Base-by-base conservation (phyloP, 495 filamentous ascomycete genomes). In the Penicillium lividum region DNA sequence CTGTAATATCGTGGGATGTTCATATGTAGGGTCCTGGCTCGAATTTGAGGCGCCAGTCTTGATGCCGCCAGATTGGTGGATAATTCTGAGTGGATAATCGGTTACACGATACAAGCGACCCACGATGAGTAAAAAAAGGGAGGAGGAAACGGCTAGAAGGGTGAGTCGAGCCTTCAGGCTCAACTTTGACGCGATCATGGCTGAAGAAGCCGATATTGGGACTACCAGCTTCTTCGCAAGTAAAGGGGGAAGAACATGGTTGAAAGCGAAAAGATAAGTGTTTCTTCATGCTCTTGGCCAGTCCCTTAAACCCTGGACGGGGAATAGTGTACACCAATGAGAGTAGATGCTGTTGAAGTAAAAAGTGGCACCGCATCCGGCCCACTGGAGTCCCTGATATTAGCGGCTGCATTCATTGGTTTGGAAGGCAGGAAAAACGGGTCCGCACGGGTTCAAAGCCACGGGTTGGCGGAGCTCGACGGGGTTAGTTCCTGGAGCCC, bases 251-350 rank as follows among this genome's bases (percentile, higher is more conserved):
- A 5, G 38, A 16, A 40, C 38, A 40, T 40, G 38, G 15, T 4
- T 40, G 15, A 15, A 40, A 16, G 4, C 13, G 4, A 40, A 40
- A 40, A 40, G 38, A 36, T 40, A 40, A n/a, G 38, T n/a, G 38
- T 16, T 36, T 16, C 38, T 16, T 15, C 13, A 40, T 16, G 38
- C 38, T 40, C n/a, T n/a, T 40, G 38, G 15, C 38, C 38, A 40
- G 38, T 40, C 38, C 38, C 38, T 40, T 40, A 40, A 40, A 40
- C 38, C 38, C 38, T 40, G 38, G n/a, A n/a, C 15, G 38, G 38
- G 38, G 38, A 40, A 40, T 11, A 13, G 38, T 40, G 5, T 33
- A 15, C 38, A 16, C 38, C 38, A 40, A 40, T 40, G 38, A 40
- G 4, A 40, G 4, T 0, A 5, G 13, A 40, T 5, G 10, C 0